These are phyloP conservation scores for Allium fistulosum DNA, from an alignment of 106 monocot species.

Conservation along the genomic window DNA sequence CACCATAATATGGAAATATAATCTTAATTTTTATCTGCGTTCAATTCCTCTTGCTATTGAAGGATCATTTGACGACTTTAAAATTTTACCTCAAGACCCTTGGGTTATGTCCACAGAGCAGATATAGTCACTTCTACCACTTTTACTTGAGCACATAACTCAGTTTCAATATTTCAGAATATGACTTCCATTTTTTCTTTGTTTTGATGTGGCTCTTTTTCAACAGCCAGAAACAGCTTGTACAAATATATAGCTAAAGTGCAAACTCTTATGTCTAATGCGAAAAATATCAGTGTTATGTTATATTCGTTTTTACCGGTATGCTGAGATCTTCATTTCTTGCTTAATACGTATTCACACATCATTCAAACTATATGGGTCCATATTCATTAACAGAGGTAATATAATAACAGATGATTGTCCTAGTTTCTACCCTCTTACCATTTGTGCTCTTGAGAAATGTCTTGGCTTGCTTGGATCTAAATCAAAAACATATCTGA, in stretches of 20 bases:
- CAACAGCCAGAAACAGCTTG: conserved; percentile 77
- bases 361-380: too few relatives aligned
- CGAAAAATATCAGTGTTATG: conserved; percentile 30
- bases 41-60: conserved; percentile 55
- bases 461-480: conserved; percentile 81
- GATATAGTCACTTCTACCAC: conserved; percentile 57
- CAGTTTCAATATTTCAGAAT: conserved; percentile 12
- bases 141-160: conserved; percentile 49
- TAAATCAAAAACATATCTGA: conserved; percentile 44
- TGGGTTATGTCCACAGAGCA: conserved; percentile 42
- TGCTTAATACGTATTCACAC: too few relatives aligned
- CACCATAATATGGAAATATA: too few relatives aligned
- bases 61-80: conserved; percentile 86
- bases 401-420: conserved; percentile 31
- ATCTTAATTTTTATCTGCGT: conserved; percentile 6
- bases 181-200: conserved; percentile 44
- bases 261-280: conserved; percentile 30
- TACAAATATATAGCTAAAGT: conserved; percentile 67
- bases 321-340: too few relatives aligned
- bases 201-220: conserved; percentile 85
- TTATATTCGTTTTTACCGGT: not conserved
- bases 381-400: too few relatives aligned
- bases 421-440: conserved; percentile 61
- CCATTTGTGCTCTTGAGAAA: conserved; percentile 67
- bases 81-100: conserved; percentile 58